Base-by-base conservation (phyloP, 1,139 yeast genomes). In the Yamadazyma trypodendri region DNA sequence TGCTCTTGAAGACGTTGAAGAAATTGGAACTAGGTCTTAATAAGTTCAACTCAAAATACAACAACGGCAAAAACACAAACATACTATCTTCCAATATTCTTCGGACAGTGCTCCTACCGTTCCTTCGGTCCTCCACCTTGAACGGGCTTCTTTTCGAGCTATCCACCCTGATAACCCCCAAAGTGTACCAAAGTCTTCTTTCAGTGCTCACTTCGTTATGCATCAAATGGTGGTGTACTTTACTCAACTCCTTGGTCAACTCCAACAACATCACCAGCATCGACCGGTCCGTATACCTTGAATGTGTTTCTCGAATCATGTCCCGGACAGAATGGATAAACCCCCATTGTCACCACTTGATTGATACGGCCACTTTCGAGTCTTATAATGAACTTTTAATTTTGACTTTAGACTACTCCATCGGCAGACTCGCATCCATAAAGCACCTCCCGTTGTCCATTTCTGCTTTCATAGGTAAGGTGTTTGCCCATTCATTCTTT, bases 391-490 rank as follows among this genome's bases (percentile, higher is more conserved):
- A 48, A 15, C 46, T 70, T 20, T 61, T 86, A 29, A 57, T 68
- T 4, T 63, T 68, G 24, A 84, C 95, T 0, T 61, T 84, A 41
- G 78, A 73, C 32, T 76, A 70, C 49, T 72, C 81, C 36, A 68
- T 84, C 15, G 61, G 64, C 33, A 72, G 76, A 40, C 55, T 70
- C 48, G 65, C 82, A 12, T 65, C 73, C 31, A 51, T 76, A 35
- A 83, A 83, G 54, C 69, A 69, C 7, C 62, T 82, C 6, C 72
- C 90, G 1, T 59, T 81, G 8, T 68, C 84, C 4, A 59, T 80
- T 13, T 73, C 81, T 18, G 94, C 94, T 2, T 85, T 86, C 52
- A 69, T 82, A n/a, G 95, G 95, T 9, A 86, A 87, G 53, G 75
- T 83, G 1, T 77, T 87, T 56, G 90, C 94, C 1, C 77, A 78